phyloP scores from a whole-genome alignment of 2,329 filamentous ascomycete genomes.

The Didymosphaeria variabile region DNA sequence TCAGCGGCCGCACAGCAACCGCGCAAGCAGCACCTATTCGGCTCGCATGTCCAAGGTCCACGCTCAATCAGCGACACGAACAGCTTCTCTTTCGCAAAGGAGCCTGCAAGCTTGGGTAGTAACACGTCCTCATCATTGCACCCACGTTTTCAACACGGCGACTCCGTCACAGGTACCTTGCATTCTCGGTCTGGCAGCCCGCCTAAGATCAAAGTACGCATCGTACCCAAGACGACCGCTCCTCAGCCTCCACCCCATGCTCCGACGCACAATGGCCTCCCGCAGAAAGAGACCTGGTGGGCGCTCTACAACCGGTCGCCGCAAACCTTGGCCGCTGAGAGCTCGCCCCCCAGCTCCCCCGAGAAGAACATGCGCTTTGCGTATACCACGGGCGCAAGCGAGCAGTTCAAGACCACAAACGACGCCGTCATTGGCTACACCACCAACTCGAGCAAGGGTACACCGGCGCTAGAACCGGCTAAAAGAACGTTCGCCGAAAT shows the following conservation, averaged over 20 bases:
- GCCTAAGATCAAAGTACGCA: conserved; percentile 31
- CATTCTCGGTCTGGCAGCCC: conserved; percentile 13
- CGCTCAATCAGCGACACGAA: conserved; percentile 18
- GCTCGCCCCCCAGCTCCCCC: conserved; percentile 32
- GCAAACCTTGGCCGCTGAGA: conserved; percentile 15
- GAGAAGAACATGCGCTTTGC: conserved; percentile 33
- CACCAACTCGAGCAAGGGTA: conserved; percentile 24
- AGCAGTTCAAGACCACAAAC: conserved; percentile 3
- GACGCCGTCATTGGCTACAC: conserved; percentile 36
- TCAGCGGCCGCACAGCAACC: conserved; percentile 5
- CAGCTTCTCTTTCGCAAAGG: conserved; percentile 24
- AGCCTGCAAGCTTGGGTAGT: conserved; percentile 22
- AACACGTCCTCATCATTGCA: conserved; percentile 9
- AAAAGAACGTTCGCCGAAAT: conserved; percentile 11
- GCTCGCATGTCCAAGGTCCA: conserved; percentile 12
- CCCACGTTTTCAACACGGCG: conserved; percentile 19
- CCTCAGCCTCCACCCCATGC: conserved; percentile 3
- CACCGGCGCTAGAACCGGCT: conserved; percentile 22
- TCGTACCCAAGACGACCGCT: conserved; percentile 27
- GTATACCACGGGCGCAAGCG: conserved; percentile 31
- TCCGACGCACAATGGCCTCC: conserved; percentile 9
- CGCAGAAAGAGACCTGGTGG: conserved; percentile 28
- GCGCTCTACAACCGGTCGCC: conserved; percentile 26
- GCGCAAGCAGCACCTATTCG: background rate
- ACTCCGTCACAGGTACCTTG: conserved; percentile 23